Conservation (phyloP, 108 stramenopile species). For the Skeletonema grethae region DNA sequence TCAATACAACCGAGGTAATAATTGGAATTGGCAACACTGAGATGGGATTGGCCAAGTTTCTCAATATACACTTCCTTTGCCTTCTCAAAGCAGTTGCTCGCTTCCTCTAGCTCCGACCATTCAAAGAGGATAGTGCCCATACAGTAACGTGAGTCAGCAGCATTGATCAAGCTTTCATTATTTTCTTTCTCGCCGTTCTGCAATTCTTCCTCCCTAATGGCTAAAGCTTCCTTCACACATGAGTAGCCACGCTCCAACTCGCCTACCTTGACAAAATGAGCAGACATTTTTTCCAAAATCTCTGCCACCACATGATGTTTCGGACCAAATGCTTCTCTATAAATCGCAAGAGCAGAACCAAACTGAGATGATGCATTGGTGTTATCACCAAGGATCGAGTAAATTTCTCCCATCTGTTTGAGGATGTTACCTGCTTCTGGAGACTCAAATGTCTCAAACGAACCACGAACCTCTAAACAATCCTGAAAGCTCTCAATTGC, state of each 20-base stretch:
- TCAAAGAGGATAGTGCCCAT: slow-evolving; percentile 46
- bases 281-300: slow-evolving; percentile 42
- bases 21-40: slow-evolving; percentile 35
- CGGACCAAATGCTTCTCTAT: slow-evolving; percentile 47
- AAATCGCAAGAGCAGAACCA: slow-evolving; percentile 40
- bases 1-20: slow-evolving; percentile 39
- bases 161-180: slow-evolving; percentile 15
- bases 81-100: slow-evolving; percentile 34
- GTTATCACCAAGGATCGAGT: slow-evolving; percentile 25
- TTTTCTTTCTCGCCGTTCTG: slow-evolving; percentile 13
- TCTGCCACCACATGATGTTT: slow-evolving; percentile 37
- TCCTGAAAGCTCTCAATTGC: slow-evolving; percentile 43
- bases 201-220: slow-evolving; percentile 28
- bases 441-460: slow-evolving; percentile 15
- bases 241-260: slow-evolving; percentile 51
- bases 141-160: slow-evolving; percentile 46
- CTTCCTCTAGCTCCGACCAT: slow-evolving; percentile 43
- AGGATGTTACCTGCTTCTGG: slow-evolving; percentile 40
- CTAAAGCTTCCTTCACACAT: slow-evolving; percentile 47
- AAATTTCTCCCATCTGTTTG: slow-evolving; percentile 24
- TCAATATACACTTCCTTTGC: slow-evolving; percentile 30
- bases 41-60: slow-evolving; percentile 15
- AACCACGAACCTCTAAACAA: slow-evolving; percentile 35
- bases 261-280: slow-evolving; percentile 34
- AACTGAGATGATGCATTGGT: slow-evolving; percentile 36